phyloP scores from a whole-genome alignment of 1,284 basidiomycete species.

The Lentinula novae-zelandiae region DNA sequence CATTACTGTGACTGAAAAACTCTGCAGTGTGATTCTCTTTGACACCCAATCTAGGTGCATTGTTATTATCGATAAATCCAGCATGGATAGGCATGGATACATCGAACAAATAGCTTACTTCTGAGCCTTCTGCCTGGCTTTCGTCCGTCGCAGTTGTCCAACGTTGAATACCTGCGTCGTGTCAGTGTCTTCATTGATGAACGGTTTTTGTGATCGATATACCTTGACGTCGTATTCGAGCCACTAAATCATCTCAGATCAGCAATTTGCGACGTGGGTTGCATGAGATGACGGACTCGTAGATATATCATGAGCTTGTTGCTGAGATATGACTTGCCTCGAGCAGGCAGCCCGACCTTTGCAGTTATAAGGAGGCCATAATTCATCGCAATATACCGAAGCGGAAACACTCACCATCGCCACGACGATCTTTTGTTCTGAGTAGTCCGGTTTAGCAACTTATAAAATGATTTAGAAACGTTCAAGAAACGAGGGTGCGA shows the following conservation, averaged over 20 bases:
- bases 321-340: slow-evolving; percentile 83
- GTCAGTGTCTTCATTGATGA: background rate
- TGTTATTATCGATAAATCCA: background rate
- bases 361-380: slow-evolving; percentile 24
- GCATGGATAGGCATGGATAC: background rate
- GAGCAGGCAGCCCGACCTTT: slow-evolving; percentile 77
- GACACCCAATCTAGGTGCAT: slow-evolving; percentile 58
- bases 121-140: slow-evolving; percentile 75
- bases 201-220: background rate
- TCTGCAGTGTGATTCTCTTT: slow-evolving; percentile 88
- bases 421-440: slow-evolving; percentile 96
- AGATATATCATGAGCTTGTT: slow-evolving; percentile 84
- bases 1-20: slow-evolving; percentile 91
- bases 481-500: background rate
- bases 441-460: slow-evolving; percentile 97
- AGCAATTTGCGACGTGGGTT: background rate
- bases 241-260: slow-evolving; percentile 61
- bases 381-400: background rate
- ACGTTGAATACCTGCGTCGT: slow-evolving; percentile 90
- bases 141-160: slow-evolving; percentile 88
- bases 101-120: slow-evolving; percentile 45
- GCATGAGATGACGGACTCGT: slow-evolving; percentile 38
- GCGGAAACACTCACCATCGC: slow-evolving; percentile 70
- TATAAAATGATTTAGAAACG: background rate
- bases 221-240: slow-evolving; percentile 97